phyloP scores from a whole-genome alignment of 345 rosid species.

The Ricinus communis region DNA sequence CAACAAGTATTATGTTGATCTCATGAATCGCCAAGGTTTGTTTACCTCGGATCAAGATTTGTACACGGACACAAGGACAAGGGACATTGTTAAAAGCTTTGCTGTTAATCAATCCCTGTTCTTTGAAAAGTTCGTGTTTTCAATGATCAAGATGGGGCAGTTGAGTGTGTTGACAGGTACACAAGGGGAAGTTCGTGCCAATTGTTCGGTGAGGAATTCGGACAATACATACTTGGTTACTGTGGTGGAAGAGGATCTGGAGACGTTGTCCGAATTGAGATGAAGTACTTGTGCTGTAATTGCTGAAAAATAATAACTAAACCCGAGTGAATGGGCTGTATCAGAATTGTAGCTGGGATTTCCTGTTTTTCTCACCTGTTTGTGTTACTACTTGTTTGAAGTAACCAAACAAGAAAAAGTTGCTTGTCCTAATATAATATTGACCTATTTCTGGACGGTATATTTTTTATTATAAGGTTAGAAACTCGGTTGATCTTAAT shows the following conservation, averaged over 20 bases:
- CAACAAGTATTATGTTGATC: slow-evolving; percentile 75
- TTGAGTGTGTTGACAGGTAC: slow-evolving; percentile 56
- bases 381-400: no score
- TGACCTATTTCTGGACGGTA: no score
- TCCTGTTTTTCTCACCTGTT: no score
- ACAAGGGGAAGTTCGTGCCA: slow-evolving; percentile 70
- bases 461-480: no score
- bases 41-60: slow-evolving; percentile 89
- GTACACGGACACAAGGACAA: slow-evolving; percentile 56
- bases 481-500: no score
- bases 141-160: slow-evolving; percentile 82
- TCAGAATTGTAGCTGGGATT: no score
- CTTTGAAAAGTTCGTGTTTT: slow-evolving; percentile 54
- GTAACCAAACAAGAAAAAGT: no score
- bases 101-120: slow-evolving; percentile 56
- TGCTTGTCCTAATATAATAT: no score
- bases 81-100: slow-evolving; percentile 56
- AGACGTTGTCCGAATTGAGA: slow-evolving; percentile 34
- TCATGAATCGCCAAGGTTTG: slow-evolving; percentile 78
- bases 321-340: no score
- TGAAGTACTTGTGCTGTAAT: no score
- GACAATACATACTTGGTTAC: slow-evolving; percentile 36
- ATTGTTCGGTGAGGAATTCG: slow-evolving; percentile 65
- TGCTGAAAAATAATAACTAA: no score
- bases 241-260: slow-evolving; percentile 48